These are phyloP conservation scores for Lolium perenne DNA, from an alignment of 176 grass and related monocot species.

Conservation along the genomic window DNA sequence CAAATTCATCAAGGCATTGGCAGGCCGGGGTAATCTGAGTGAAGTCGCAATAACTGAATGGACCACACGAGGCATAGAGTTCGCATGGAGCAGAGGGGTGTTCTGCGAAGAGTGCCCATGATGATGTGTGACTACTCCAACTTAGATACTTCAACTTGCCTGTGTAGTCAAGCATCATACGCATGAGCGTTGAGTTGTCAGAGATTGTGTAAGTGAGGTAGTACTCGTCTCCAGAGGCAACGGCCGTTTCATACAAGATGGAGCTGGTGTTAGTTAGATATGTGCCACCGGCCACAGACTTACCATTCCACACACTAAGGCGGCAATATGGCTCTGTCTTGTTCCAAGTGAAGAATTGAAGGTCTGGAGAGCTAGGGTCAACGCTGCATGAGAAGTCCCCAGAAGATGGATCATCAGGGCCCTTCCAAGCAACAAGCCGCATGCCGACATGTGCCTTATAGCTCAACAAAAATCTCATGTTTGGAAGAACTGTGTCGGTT, in stretches of 20 bases:
- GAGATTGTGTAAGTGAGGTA: not conserved
- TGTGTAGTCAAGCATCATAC: not conserved
- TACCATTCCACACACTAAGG: accelerated
- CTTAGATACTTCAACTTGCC: not conserved
- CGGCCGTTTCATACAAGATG: not conserved
- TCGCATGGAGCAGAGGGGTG: slow-evolving; percentile 27
- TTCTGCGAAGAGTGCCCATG: not conserved
- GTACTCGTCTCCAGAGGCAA: not conserved
- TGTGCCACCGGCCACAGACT: not conserved
- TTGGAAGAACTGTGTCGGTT: not conserved
- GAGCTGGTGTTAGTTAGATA: not conserved
- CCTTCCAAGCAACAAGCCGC: slow-evolving; percentile 18
- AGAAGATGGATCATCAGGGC: not conserved
- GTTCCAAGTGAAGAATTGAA: not conserved
- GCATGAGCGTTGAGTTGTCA: not conserved
- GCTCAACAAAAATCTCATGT: not conserved
- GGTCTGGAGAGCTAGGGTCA: not conserved
- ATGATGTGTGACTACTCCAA: not conserved
- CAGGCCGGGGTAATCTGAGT: slow-evolving; percentile 29
- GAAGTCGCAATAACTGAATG: slow-evolving; percentile 39
- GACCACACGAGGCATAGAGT: slow-evolving; percentile 40
- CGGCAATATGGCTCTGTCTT: not conserved
- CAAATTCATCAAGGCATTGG: slow-evolving; percentile 53
- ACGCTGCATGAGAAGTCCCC: not conserved
- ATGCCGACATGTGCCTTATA: not conserved